Evolutionary conservation across 805 yeast species (phyloP), one percentile per base, ranked within the genome.

Genomic region (Candida germanica): DNA sequence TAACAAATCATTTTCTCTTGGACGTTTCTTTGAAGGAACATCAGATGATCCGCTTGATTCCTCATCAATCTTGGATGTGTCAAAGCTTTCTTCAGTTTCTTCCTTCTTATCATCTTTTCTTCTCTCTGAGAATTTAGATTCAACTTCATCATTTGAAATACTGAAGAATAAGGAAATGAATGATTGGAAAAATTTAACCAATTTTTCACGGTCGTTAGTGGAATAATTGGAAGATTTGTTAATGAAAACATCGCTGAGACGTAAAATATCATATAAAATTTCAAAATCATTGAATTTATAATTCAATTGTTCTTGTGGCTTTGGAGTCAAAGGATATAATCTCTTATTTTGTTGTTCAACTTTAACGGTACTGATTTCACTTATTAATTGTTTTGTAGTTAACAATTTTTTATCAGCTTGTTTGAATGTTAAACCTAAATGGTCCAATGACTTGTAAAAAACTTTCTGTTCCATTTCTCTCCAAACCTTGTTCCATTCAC

Each of bases 401-500:
- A 93, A 64, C 38, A 87, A 64, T 59, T 93, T 91, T 59, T 93
- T 91, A 62, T 93, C 99, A 16, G 96, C 85, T 58, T 93, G 98
- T 62, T 93, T 93, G 68, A 93, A 93, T 0, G 97, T 89, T 50
- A 93, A 72, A 1, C 99, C 98, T 44, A 91, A 68, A 58, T 93
- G 98, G 58, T 93, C 99, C 47, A 93, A 70, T 2, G 96, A 86
- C 60, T 93, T 93, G 68, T 80, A 87, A 58, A 85, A 89, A 0
- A 88, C 95, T 52, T 87, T 89, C 54, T 89, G 96, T 60, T 93
- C 98, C 64, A 94, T 80, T 62, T 91, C 98, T 55, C 99, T 80
- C 99, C 99, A 93, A 10, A 88, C 95, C 57, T 91, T 91, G 63
- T 91, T 91, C 98, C 98, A 93, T 58, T 93, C 98, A 51, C 98